Evolutionary conservation across 2,329 filamentous ascomycete genomes (phyloP), one percentile per base, ranked within the genome.

Genomic region (Sporothrix variecibatus): DNA sequence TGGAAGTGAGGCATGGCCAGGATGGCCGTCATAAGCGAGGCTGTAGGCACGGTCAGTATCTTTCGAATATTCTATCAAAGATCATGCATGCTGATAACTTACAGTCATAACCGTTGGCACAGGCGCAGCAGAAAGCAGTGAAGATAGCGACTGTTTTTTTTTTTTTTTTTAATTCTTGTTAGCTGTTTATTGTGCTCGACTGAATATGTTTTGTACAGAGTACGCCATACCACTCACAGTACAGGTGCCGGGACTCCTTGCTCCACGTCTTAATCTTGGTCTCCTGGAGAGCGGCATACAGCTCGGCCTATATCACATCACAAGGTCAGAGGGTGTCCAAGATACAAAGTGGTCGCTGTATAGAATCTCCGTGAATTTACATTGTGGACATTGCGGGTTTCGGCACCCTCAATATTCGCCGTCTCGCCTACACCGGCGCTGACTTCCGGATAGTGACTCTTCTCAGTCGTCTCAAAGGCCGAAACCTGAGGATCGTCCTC

Each of bases 91-190:
- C 9, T 11, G 8, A 1, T 9, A 7, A 40, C 75, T 1, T 49
- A 74, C 74, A 82, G 80, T 86, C 85, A 76, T 86, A 86, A 75
- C 85, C 85, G 78, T 86, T 86, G 77, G 85, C 84, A 74, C 84
- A 85, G 53, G 84, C 82, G 75, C 84, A 85, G 78, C 83, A 85
- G 76, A 86, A 85, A 9, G 82, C 80, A 38, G 85, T 76, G 49
- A 86, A 85, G 68, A 87, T 83, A 74, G 82, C 80, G 73, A 83
- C 84, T 85, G 20, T 26, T 17, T 2, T 46, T 46, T 15, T 8
- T 46, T 9, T 46, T 46, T 46, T 8, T 8, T 46, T 46, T 46
- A 8, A 46, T 46, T 46, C 40, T 46, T 68, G 40, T 26, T 9
- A 68, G 64, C 9, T 67, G 23, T 9, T 1, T 8, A 17, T 40